Conservation (phyloP, 371 early-diverging fungal species). For the Vairimorpha apis region DNA sequence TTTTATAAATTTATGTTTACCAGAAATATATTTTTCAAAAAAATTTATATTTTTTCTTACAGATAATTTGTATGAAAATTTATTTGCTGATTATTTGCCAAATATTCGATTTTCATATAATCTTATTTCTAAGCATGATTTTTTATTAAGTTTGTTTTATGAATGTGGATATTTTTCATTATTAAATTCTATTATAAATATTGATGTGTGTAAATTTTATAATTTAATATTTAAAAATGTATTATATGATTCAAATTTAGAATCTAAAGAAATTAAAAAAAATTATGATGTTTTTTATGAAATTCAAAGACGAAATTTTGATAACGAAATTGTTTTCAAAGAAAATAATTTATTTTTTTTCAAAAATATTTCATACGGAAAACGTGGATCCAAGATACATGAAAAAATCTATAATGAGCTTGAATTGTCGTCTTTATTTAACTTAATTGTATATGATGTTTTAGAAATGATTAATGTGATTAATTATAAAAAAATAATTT, state of each 20-base stretch:
- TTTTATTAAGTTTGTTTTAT: slow-evolving; percentile 18
- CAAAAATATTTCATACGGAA: slow-evolving; percentile 1
- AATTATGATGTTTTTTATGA: slow-evolving; percentile 36
- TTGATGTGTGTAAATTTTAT: slow-evolving; percentile 31
- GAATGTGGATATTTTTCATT: slow-evolving; percentile 42
- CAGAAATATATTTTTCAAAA: slow-evolving; percentile 21
- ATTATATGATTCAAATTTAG: background rate
- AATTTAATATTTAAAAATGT: slow-evolving; percentile 25
- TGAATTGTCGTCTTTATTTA: slow-evolving; percentile 12
- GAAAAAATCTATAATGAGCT: slow-evolving; percentile 35
- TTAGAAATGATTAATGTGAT: slow-evolving; percentile 15
- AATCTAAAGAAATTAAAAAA: background rate
- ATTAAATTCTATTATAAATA: slow-evolving; percentile 20
- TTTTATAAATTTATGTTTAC: background rate
- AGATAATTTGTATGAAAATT: slow-evolving; percentile 14
- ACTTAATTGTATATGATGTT: slow-evolving; percentile 20
- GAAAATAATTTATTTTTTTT: slow-evolving; percentile 23
- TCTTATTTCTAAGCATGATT: background rate
- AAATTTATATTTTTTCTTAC: slow-evolving; percentile 25
- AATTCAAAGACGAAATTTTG: slow-evolving; percentile 43
- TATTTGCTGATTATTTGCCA: slow-evolving; percentile 4
- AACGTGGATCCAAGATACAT: slow-evolving; percentile 1
- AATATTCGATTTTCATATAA: slow-evolving; percentile 6
- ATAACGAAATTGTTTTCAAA: slow-evolving; percentile 40
- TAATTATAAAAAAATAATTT: slow-evolving; percentile 31